Evolutionary conservation across 805 yeast species (phyloP).

Genomic region (Suhomyces xylopsoci): DNA sequence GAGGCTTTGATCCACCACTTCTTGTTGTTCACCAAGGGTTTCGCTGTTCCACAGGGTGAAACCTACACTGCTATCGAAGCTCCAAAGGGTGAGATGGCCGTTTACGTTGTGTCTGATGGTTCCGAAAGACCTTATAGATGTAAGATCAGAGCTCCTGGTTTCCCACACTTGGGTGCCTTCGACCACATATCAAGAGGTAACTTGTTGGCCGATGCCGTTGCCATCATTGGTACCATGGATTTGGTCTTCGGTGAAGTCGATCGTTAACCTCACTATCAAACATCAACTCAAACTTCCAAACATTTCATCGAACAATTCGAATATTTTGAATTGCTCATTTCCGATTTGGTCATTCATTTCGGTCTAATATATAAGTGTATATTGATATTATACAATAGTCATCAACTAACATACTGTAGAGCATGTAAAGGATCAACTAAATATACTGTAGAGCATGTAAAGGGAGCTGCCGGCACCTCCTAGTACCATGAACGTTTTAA

Average conservation of each 20-base stretch:
- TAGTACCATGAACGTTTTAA: slow-evolving; percentile 23
- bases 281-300: too few species aligned
- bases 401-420: background rate
- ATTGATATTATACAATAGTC: slow-evolving; percentile 3
- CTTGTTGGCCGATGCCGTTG: slow-evolving; percentile 87
- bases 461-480: slow-evolving; percentile 33
- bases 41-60: slow-evolving; percentile 86
- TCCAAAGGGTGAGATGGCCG: slow-evolving; percentile 95
- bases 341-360: background rate
- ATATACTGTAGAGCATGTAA: slow-evolving; percentile 24
- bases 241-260: slow-evolving; percentile 93
- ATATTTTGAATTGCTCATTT: background rate
- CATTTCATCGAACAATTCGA: background rate
- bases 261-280: slow-evolving; percentile 44
- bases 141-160: slow-evolving; percentile 93
- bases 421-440: background rate
- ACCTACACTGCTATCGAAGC: slow-evolving; percentile 91
- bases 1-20: slow-evolving; percentile 89
- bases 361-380: background rate
- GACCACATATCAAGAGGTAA: slow-evolving; percentile 85
- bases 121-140: slow-evolving; percentile 88
- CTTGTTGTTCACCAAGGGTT: slow-evolving; percentile 83
- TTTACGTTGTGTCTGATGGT: slow-evolving; percentile 84
- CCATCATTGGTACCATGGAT: slow-evolving; percentile 94
- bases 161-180: slow-evolving; percentile 85